Evolutionary conservation across 345 rosid species (phyloP).

Genomic region (Stellera chamaejasme): DNA sequence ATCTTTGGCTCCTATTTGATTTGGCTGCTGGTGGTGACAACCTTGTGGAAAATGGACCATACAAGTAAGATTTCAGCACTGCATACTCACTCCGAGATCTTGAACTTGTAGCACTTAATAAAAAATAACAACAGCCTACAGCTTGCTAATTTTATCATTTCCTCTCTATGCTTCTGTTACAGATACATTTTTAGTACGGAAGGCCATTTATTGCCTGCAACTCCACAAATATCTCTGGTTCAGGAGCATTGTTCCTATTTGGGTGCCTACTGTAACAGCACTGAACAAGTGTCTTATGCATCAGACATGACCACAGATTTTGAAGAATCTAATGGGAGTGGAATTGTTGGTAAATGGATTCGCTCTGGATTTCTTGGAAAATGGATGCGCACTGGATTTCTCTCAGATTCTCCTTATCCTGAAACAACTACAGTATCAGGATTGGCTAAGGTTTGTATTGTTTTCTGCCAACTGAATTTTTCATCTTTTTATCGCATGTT

Average conservation of each 20-base stretch:
- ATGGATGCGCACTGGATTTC: constrained; percentile 19
- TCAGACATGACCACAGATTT: constrained; percentile 22
- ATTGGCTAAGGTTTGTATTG: constrained; percentile 58
- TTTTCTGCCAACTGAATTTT: background rate
- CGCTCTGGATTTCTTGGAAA: constrained; percentile 21
- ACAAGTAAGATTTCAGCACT: constrained; percentile 52
- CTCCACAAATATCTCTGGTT: constrained; percentile 82
- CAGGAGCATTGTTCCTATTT: constrained; percentile 83
- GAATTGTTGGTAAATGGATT: constrained; percentile 24
- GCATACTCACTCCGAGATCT: background rate
- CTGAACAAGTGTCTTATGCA: constrained; percentile 26
- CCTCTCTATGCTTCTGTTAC: constrained; percentile 5
- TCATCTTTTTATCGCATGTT: background rate
- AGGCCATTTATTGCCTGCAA: constrained; percentile 85
- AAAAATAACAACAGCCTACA: background rate
- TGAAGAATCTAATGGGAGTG: constrained; percentile 35
- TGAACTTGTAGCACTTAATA: background rate
- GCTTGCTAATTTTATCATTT: background rate
- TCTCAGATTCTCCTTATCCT: constrained; percentile 27
- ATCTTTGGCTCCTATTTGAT: constrained; percentile 96
- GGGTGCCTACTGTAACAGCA: constrained; percentile 65
- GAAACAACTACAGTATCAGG: constrained; percentile 48
- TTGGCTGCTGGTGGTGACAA: constrained; percentile 83
- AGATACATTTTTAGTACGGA: constrained; percentile 91
- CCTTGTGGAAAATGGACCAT: constrained; percentile 96